Evolutionary conservation across 352 stramenopile species (phyloP).

Genomic region (Phytopythium mirpurense): DNA sequence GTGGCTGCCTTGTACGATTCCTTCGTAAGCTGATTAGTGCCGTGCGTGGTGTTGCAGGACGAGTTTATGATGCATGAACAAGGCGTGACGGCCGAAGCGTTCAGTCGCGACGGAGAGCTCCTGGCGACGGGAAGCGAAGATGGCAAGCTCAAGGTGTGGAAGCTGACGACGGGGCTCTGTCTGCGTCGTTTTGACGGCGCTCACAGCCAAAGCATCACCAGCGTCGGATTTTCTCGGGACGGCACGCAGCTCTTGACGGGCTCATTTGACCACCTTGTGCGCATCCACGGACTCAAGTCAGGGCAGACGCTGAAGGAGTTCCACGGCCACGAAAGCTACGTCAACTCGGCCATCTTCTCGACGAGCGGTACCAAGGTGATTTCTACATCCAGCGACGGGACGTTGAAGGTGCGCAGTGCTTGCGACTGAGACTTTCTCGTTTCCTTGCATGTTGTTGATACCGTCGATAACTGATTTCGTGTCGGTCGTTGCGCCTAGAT

Average conservation of each 20-base stretch:
- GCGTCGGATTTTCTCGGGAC: constrained; percentile 88
- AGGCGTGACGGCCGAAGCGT: constrained; percentile 81
- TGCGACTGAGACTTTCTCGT: too few species aligned
- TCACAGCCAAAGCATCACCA: constrained; percentile 77
- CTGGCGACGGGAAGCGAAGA: constrained; percentile 85
- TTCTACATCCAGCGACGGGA: constrained; percentile 89
- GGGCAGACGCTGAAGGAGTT: constrained; percentile 93
- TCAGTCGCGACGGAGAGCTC: constrained; percentile 84
- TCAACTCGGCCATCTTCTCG: constrained; percentile 87
- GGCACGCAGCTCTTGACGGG: constrained; percentile 88
- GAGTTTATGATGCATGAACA: constrained; percentile 92
- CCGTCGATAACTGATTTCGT: not conserved
- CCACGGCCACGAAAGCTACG: constrained; percentile 88
- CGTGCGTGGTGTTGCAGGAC: constrained; percentile 25
- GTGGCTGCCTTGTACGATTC: not conserved
- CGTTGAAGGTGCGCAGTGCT: constrained; percentile 53
- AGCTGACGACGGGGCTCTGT: constrained; percentile 85
- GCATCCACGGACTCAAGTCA: constrained; percentile 92
- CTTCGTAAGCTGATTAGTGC: not conserved
- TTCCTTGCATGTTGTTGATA: not conserved
- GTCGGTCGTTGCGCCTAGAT: constrained; percentile 19
- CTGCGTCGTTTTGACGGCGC: constrained; percentile 87
- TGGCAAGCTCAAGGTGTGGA: constrained; percentile 92
- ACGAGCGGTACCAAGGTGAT: constrained; percentile 71
- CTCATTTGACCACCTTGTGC: constrained; percentile 85